Evolutionary conservation across 495 filamentous ascomycete species (phyloP).

Genomic region (Xylaria grammica): DNA sequence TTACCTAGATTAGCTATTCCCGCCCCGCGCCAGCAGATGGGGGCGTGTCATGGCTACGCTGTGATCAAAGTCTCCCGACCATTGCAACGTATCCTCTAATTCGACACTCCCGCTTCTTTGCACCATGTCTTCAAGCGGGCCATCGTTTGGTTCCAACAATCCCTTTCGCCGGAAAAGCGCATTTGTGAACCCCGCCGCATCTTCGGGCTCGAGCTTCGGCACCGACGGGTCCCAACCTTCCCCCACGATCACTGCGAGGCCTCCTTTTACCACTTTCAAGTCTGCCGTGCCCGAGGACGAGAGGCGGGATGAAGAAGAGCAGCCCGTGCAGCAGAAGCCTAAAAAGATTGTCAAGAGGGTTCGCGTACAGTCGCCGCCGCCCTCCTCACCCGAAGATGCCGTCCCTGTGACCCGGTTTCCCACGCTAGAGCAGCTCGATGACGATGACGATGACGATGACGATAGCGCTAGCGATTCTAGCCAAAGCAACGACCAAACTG

Average conservation of each 20-base stretch:
- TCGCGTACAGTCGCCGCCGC: slow-evolving; percentile 61
- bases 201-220: slow-evolving; percentile 16
- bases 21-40: slow-evolving; percentile 11
- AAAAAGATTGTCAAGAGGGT: slow-evolving; percentile 60
- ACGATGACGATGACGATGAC: slow-evolving; percentile 30
- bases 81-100: slow-evolving; percentile 6
- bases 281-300: slow-evolving; percentile 30
- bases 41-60: slow-evolving; percentile 37
- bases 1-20: neutral
- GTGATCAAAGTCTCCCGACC: slow-evolving; percentile 22
- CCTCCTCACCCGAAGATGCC: slow-evolving; percentile 52
- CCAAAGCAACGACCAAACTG: slow-evolving; percentile 28
- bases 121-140: slow-evolving; percentile 29
- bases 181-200: slow-evolving; percentile 18
- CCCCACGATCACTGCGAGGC: slow-evolving; percentile 19
- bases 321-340: slow-evolving; percentile 45
- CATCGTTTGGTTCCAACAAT: slow-evolving; percentile 51
- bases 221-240: slow-evolving; percentile 27
- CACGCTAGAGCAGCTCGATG: slow-evolving; percentile 28
- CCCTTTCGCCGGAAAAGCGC: slow-evolving; percentile 50
- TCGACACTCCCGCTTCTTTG: neutral
- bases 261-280: slow-evolving; percentile 36
- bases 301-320: slow-evolving; percentile 25
- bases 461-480: slow-evolving; percentile 32
- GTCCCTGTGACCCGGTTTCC: slow-evolving; percentile 35